Evolutionary conservation across 306 rosid species (phyloP).

Genomic region (Begonia masoniana): DNA sequence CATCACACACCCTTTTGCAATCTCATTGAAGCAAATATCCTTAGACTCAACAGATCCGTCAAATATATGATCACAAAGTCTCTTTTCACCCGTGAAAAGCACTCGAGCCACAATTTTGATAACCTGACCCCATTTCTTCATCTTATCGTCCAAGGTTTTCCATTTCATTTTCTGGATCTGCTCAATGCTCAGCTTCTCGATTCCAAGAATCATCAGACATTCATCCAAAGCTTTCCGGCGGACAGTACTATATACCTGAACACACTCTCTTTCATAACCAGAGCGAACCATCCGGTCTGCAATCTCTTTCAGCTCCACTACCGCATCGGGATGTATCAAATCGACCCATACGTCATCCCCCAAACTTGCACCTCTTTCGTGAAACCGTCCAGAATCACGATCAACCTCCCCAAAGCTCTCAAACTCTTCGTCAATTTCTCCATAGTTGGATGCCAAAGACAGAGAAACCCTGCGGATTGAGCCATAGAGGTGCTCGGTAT

Average conservation of each 20-base stretch:
- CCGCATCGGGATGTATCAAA: slow-evolving; percentile 63
- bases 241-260: slow-evolving; percentile 68
- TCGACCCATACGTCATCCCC: slow-evolving; percentile 58
- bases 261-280: slow-evolving; percentile 84
- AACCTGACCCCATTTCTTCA: slow-evolving; percentile 93
- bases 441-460: slow-evolving; percentile 54
- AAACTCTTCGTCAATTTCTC: slow-evolving; percentile 35
- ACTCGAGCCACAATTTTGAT: slow-evolving; percentile 58
- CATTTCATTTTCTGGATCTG: slow-evolving; percentile 82
- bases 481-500: slow-evolving; percentile 53
- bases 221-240: slow-evolving; percentile 89
- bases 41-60: slow-evolving; percentile 42
- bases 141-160: slow-evolving; percentile 76
- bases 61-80: slow-evolving; percentile 65
- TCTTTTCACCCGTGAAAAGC: slow-evolving; percentile 59
- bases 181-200: slow-evolving; percentile 82
- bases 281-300: slow-evolving; percentile 74
- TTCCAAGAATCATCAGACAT: slow-evolving; percentile 60
- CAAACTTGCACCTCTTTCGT: slow-evolving; percentile 67
- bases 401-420: slow-evolving; percentile 58
- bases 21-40: slow-evolving; percentile 70
- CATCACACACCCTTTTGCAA: slow-evolving; percentile 75
- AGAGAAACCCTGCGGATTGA: slow-evolving; percentile 55
- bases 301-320: slow-evolving; percentile 58
- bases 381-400: slow-evolving; percentile 32